Percentiles rank a stretch among this genome's conserved stretches.
These are phyloP conservation scores for Brettanomyces custersianus DNA, from an alignment of 805 yeast genomes.

Conservation along the genomic window DNA sequence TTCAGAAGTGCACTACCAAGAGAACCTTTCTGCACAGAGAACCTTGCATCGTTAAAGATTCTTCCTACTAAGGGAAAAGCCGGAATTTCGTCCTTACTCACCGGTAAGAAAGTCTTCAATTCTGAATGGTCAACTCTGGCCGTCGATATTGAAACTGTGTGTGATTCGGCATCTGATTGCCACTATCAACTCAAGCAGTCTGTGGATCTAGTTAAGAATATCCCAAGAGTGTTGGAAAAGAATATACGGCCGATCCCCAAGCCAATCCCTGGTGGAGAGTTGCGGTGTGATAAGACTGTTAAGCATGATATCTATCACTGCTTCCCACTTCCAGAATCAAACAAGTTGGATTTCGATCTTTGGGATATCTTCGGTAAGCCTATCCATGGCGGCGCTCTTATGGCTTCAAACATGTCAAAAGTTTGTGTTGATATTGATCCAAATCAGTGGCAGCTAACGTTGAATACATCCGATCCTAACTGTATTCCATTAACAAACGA, in stretches of 20 bases:
- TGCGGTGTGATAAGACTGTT: constrained; percentile 66
- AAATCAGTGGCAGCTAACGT: constrained; percentile 35
- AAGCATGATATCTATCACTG: constrained; percentile 57
- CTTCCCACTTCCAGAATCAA: constrained; percentile 59
- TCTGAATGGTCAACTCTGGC: constrained; percentile 93
- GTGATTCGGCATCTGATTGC: constrained; percentile 35
- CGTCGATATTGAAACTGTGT: constrained; percentile 60
- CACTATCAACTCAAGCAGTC: constrained; percentile 50
- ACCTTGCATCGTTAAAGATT: constrained; percentile 83
- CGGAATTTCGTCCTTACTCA: constrained; percentile 76
- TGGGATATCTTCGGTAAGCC: constrained; percentile 61
- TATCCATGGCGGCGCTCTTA: constrained; percentile 55
- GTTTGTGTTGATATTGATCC: constrained; percentile 34
- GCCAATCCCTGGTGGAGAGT: constrained; percentile 61
- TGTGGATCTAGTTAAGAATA: constrained; percentile 65
- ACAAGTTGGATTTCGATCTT: constrained; percentile 40
- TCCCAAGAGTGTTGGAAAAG: constrained; percentile 58
- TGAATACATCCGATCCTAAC: constrained; percentile 6
- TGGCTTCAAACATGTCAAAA: constrained; percentile 35
- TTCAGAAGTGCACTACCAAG: constrained; percentile 85
- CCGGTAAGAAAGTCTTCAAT: constrained; percentile 86
- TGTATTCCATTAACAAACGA: background rate
- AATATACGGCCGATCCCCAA: constrained; percentile 65
- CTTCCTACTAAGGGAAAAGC: constrained; percentile 89
- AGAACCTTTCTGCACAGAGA: constrained; percentile 95